Percentiles rank a stretch among this genome's conserved stretches.
Evolutionary conservation across 2,329 filamentous ascomycete genomes (phyloP).

Genomic region (Fusarium robinianum): DNA sequence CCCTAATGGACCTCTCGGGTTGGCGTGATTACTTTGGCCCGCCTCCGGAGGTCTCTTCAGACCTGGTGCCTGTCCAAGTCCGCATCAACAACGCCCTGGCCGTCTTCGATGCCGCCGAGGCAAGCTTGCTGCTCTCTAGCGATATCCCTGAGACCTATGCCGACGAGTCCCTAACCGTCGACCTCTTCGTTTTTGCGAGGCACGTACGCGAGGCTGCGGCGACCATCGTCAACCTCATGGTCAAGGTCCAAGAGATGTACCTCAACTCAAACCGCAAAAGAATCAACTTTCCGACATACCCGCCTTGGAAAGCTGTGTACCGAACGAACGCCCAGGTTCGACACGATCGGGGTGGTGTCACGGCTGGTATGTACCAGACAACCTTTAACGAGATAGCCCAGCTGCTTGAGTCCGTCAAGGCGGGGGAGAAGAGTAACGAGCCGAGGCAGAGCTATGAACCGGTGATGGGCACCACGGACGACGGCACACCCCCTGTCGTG

Average conservation of each 20-base stretch:
- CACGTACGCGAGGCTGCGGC: constrained; percentile 57
- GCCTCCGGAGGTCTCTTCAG: constrained; percentile 46
- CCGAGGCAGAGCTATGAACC: constrained; percentile 29
- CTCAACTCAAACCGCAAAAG: constrained; percentile 45
- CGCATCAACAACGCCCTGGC: constrained; percentile 50
- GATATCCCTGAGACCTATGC: constrained; percentile 51
- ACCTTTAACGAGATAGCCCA: constrained; percentile 51
- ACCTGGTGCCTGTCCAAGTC: constrained; percentile 46
- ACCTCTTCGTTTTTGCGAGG: constrained; percentile 59
- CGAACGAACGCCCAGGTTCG: constrained; percentile 60
- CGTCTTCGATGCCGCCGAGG: constrained; percentile 53
- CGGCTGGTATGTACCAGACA: constrained; percentile 54
- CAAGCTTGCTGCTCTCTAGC: constrained; percentile 50
- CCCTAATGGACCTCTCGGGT: constrained; percentile 58
- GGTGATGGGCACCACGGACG: constrained; percentile 30
- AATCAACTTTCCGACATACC: constrained; percentile 57
- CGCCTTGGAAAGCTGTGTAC: constrained; percentile 56
- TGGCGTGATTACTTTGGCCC: constrained; percentile 54
- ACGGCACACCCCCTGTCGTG: constrained; percentile 46
- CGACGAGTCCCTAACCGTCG: constrained; percentile 54
- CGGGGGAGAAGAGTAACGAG: constrained; percentile 40
- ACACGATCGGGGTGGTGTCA: constrained; percentile 62
- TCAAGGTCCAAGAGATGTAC: constrained; percentile 54
- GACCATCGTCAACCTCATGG: constrained; percentile 51
- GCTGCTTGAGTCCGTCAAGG: constrained; percentile 50